Percentiles rank a stretch among this genome's conserved stretches.
phyloP scores from a whole-genome alignment of 495 filamentous ascomycete genomes.

The Aspergillus diversus region DNA sequence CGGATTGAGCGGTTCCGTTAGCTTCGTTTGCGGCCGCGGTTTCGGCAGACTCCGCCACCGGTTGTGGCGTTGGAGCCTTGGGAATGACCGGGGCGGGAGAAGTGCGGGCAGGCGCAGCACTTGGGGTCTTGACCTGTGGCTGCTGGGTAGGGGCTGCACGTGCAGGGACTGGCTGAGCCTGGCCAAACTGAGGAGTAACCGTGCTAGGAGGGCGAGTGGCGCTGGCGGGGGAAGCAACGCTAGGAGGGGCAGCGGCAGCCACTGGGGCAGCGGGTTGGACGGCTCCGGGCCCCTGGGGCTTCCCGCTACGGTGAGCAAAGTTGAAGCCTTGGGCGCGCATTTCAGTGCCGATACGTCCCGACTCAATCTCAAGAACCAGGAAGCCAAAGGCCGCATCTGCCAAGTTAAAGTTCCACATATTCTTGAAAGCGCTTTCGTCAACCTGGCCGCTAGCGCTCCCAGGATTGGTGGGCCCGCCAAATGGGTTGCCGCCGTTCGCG shows the following conservation, averaged over 20 bases:
- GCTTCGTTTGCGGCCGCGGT: slow-evolving; percentile 33
- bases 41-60: slow-evolving; percentile 37
- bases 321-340: slow-evolving; percentile 99
- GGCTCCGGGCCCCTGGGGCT: slow-evolving; percentile 43
- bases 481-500: slow-evolving; percentile 94
- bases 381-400: slow-evolving; percentile 97
- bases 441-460: slow-evolving; percentile 80
- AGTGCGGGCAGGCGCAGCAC: slow-evolving; percentile 38
- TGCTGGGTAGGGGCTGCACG: slow-evolving; percentile 38
- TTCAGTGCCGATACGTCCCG: slow-evolving; percentile 93
- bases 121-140: slow-evolving; percentile 42
- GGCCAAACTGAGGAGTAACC: slow-evolving; percentile 48
- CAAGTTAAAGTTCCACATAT: slow-evolving; percentile 99
- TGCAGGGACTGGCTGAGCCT: slow-evolving; percentile 36
- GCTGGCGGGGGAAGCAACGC: slow-evolving; percentile 27
- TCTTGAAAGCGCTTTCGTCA: slow-evolving; percentile 99
- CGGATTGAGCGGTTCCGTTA: slow-evolving; percentile 42
- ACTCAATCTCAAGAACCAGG: slow-evolving; percentile 91
- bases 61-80: slow-evolving; percentile 61
- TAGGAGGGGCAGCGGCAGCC: slow-evolving; percentile 46
- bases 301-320: slow-evolving; percentile 82
- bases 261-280: slow-evolving; percentile 37
- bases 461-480: slow-evolving; percentile 82
- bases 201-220: slow-evolving; percentile 21
- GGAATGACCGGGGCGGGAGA: slow-evolving; percentile 56